phyloP scores from a whole-genome alignment of 768 basidiomycete genomes.

The Pisolithus marmoratus region DNA sequence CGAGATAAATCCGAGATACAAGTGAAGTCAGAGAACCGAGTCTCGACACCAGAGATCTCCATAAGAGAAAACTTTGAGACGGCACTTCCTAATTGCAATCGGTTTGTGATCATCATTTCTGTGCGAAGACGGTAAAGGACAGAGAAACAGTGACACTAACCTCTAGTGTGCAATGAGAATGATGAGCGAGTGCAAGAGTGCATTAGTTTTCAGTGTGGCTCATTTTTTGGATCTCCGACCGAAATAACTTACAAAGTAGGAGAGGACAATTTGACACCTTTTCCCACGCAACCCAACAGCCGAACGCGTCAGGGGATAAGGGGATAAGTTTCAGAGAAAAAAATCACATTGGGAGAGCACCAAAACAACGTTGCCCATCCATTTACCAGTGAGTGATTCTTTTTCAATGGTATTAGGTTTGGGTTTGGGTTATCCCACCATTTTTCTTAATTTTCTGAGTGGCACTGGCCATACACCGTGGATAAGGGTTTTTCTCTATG shows the following conservation, averaged over 20 bases:
- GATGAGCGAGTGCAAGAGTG: neutral
- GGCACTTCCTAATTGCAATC: constrained; percentile 35
- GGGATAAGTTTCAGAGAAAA: constrained; percentile 24
- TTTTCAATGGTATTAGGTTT: constrained; percentile 7
- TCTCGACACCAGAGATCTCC: constrained; percentile 27
- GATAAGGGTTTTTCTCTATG: constrained; percentile 28
- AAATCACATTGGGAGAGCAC: constrained; percentile 15
- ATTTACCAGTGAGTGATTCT: constrained; percentile 24
- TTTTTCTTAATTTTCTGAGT: constrained; percentile 17
- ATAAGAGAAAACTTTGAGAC: constrained; percentile 23
- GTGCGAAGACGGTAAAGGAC: neutral
- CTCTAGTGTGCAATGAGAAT: neutral
- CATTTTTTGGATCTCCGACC: constrained; percentile 23
- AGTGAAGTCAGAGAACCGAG: constrained; percentile 28
- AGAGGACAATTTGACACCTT: constrained; percentile 24
- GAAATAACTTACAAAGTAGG: constrained; percentile 22
- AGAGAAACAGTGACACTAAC: constrained; percentile 12
- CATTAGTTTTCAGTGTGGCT: constrained; percentile 3
- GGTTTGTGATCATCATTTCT: constrained; percentile 25
- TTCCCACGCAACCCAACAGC: constrained; percentile 30
- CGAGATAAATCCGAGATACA: neutral
- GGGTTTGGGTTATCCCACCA: neutral
- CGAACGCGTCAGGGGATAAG: constrained; percentile 31
- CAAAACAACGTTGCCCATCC: constrained; percentile 7
- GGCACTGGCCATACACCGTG: neutral